Evolutionary conservation across 2,329 filamentous ascomycete genomes (phyloP).

Genomic region (Colletotrichum zoysiae): DNA sequence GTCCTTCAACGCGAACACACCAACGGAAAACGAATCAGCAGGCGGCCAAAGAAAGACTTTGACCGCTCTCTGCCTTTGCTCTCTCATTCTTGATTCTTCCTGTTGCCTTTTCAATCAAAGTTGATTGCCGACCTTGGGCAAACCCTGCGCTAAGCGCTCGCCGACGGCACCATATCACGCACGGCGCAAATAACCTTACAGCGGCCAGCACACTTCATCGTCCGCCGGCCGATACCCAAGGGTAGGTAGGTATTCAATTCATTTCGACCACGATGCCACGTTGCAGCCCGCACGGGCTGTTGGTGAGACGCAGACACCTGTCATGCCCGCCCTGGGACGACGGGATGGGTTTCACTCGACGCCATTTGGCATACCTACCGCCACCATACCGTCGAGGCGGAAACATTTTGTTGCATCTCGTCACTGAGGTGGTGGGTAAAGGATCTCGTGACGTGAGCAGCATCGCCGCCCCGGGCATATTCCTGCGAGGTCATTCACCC

Average conservation of each 20-base stretch:
- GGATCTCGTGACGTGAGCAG: neutral
- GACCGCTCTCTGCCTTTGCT: slow-evolving; percentile 26
- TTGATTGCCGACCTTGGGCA: neutral
- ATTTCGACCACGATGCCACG: slow-evolving; percentile 6
- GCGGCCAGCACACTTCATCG: slow-evolving; percentile 9
- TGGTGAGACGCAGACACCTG: slow-evolving; percentile 14
- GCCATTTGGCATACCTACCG: neutral
- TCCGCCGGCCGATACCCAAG: slow-evolving; percentile 16
- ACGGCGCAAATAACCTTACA: slow-evolving; percentile 17
- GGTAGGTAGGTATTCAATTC: neutral
- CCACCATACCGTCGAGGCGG: neutral
- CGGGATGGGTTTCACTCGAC: slow-evolving; percentile 6
- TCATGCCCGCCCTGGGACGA: neutral
- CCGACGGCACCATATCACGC: slow-evolving; percentile 1
- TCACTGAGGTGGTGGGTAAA: neutral
- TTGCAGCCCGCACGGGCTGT: neutral
- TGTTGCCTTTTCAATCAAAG: neutral
- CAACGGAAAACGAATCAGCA: slow-evolving; percentile 13
- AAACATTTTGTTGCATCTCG: neutral
- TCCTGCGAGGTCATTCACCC: neutral
- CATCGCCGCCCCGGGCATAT: neutral
- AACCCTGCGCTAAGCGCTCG: slow-evolving; percentile 4
- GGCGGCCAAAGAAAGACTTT: neutral
- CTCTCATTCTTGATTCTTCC: slow-evolving; percentile 16
- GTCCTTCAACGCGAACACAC: neutral